Evolutionary conservation across 805 yeast genomes (phyloP), one percentile per base, ranked within the genome.

Genomic region (Blastobotrys parvus): DNA sequence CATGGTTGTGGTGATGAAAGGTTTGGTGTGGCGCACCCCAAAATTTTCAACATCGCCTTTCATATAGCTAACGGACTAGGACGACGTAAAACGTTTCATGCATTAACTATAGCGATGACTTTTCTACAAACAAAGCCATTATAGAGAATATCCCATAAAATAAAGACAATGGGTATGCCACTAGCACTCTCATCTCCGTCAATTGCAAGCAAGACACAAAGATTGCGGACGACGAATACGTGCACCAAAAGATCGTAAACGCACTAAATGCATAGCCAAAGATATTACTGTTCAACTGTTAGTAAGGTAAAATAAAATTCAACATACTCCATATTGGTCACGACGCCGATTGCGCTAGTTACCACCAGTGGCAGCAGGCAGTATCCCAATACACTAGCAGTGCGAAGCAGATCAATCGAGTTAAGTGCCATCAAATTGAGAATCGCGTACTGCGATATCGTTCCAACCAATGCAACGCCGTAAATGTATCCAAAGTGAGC

Each of bases 401-500:
- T 85, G 51, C 90, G 75, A 33, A 69, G 60, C 51, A 72, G 68
- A 41, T 68, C 74, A 43, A 75, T 64, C 38, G 64, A 51, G 35
- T 60, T 49, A 36, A 59, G 35, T 15, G 94, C 79, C 98, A 92
- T 92, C 48, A 87, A 69, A 60, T 83, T 88, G 61, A 94, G 82
- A 46, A 92, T 69, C 53, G 76, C 75, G 63, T 89, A 97, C 51
- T 88, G 74, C 25, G 94, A 78, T 13, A 86, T 59, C 1, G 94
- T 82, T 15, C 98, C 98, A 53, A 90, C 79, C 35, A 92, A 65
- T 0, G 96, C 97, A 34, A 92, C 94, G 32, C 98, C 97, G 58
- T 92, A 92, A 39, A 92, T 84, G 62, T 92, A 92, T 2, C 97
- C 97, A 60, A 92, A 92, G 61, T 92, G 97, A 13, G 90, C 84